Percentiles rank a stretch among this genome's conserved stretches.
phyloP scores from a whole-genome alignment of 129 eudicot species.

The Rutidosis leptorrhynchoides region DNA sequence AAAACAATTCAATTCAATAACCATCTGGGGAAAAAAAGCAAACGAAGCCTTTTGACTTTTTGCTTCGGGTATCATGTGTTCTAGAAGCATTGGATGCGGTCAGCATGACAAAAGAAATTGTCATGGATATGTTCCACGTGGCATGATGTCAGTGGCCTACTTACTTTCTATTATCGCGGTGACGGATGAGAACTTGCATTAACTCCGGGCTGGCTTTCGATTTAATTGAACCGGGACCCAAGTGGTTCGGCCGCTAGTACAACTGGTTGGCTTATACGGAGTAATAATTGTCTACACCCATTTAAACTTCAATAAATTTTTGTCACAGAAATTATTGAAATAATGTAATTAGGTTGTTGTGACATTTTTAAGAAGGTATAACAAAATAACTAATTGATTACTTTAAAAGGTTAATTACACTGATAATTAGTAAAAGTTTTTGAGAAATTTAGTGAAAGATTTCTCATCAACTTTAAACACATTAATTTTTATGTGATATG shows the following conservation, averaged over 20 bases:
- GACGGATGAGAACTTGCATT: constrained; percentile 26
- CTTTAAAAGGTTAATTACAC: background rate
- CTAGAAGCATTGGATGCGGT: constrained; percentile 27
- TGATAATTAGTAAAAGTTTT: background rate
- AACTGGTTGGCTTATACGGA: constrained; percentile 5
- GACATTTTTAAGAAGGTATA: background rate
- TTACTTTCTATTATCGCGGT: constrained; percentile 4
- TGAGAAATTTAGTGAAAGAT: no score
- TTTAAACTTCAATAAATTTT: background rate
- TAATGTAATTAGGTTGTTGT: background rate
- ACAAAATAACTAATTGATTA: no score
- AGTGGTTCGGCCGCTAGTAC: no score
- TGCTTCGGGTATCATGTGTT: constrained; percentile 31
- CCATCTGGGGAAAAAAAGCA: background rate
- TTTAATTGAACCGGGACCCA: constrained; percentile 11
- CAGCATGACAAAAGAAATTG: constrained; percentile 9
- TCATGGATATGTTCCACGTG: constrained; percentile 22
- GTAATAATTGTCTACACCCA: background rate
- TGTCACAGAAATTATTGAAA: background rate
- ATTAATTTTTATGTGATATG: no score
- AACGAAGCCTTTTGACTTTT: constrained; percentile 30
- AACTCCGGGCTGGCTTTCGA: constrained; percentile 6
- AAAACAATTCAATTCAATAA: background rate
- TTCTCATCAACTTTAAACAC: no score
- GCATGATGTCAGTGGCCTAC: constrained; percentile 21